These are phyloP conservation scores for Heterotrichella gracilis DNA, from an alignment of 352 stramenopile species.

Conservation along the genomic window DNA sequence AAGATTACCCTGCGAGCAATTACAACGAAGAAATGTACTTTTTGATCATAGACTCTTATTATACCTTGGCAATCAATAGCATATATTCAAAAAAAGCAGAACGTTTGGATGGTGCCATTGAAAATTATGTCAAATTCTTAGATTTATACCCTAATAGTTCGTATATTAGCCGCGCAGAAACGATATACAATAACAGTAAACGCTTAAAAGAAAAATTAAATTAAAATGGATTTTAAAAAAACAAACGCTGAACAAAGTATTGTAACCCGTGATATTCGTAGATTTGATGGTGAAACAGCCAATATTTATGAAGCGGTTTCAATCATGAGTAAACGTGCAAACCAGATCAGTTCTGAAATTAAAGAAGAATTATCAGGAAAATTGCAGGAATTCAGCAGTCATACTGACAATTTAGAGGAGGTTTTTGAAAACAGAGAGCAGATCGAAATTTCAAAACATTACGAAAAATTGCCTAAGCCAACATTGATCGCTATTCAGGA, in stretches of 20 bases:
- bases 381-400: slow-evolving; percentile 1
- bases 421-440: not conserved
- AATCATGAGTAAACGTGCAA: not conserved
- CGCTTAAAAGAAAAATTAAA: not conserved
- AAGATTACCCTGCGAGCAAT: not conserved
- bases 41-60: slow-evolving; percentile 5
- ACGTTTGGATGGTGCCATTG: not conserved
- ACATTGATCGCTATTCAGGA: not conserved
- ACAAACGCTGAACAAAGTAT: not conserved
- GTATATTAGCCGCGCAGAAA: not conserved
- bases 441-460: slow-evolving; percentile 9
- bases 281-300: not conserved
- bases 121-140: slow-evolving; percentile 9
- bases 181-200: not conserved
- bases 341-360: slow-evolving; percentile 2
- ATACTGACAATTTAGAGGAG: not conserved
- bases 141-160: slow-evolving; percentile 2
- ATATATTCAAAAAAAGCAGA: not conserved
- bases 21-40: slow-evolving; percentile 3
- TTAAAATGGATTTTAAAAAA: slow-evolving; percentile 10
- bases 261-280: not conserved
- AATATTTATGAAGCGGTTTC: slow-evolving; percentile 7
- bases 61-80: not conserved
- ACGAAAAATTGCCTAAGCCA: not conserved
- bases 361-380: not conserved